phyloP scores from a whole-genome alignment of 352 stramenopile genomes.

The Phytophthora melonis region DNA sequence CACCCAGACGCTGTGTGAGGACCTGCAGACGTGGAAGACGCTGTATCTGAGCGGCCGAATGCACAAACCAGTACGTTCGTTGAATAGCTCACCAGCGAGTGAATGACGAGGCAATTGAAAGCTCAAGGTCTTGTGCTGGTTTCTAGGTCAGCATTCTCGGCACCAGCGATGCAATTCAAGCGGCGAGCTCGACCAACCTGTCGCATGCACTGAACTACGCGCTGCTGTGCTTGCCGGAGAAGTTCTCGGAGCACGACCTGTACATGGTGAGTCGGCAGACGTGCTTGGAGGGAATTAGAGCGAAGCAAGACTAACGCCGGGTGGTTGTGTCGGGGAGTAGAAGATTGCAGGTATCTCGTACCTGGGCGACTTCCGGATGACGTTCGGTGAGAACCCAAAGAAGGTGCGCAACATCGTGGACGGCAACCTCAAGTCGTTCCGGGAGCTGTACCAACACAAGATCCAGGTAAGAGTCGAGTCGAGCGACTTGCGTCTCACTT shows the following conservation, averaged over 20 bases:
- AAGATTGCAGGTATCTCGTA: conserved; percentile 93
- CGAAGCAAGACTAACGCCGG: no score
- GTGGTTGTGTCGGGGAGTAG: conserved; percentile 32
- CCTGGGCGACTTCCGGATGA: conserved; percentile 91
- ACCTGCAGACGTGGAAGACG: conserved; percentile 83
- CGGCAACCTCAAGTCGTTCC: conserved; percentile 83
- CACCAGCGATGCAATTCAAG: conserved; percentile 55
- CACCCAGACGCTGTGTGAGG: conserved; percentile 76
- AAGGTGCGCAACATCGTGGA: conserved; percentile 93
- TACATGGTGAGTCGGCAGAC: conserved; percentile 67
- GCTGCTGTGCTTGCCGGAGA: conserved; percentile 77
- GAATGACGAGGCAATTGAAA: conserved; percentile 1
- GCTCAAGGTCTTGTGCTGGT: conserved; percentile 5
- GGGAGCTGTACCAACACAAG: conserved; percentile 75
- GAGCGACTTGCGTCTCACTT: background rate
- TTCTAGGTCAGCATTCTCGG: conserved; percentile 69
- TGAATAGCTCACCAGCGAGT: background rate
- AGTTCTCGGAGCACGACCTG: conserved; percentile 84
- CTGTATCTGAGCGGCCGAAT: conserved; percentile 90
- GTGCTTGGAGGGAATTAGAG: background rate
- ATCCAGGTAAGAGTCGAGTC: conserved; percentile 60
- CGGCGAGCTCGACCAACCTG: conserved; percentile 68
- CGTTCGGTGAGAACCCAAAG: conserved; percentile 90
- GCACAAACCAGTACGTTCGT: conserved; percentile 83
- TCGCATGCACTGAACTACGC: conserved; percentile 81